Conservation (phyloP, 139 green algal species). For the Pleodorina starrii region DNA sequence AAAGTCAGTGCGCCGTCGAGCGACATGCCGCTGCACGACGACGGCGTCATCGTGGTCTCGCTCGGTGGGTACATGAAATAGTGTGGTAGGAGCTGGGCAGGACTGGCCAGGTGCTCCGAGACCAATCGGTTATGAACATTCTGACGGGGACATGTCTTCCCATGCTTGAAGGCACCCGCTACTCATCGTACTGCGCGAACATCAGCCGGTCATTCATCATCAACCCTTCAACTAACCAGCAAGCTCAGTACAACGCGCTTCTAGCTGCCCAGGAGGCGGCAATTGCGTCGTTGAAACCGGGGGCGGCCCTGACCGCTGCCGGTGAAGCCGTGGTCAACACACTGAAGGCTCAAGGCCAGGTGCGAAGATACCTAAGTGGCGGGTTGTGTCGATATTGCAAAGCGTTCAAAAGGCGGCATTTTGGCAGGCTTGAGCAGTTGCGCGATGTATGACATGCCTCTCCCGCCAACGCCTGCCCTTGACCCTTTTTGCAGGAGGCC, state of each 20-base stretch:
- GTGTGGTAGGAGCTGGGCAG: too few relatives aligned
- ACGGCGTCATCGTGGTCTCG: slow-evolving; percentile 81
- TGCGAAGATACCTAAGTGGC: neutral
- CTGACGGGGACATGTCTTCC: too few relatives aligned
- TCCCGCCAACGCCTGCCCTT: too few relatives aligned
- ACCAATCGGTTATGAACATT: too few relatives aligned
- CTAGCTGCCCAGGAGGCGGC: slow-evolving; percentile 83
- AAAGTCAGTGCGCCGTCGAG: slow-evolving; percentile 55
- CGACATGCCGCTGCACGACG: slow-evolving; percentile 61
- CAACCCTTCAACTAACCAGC: slow-evolving; percentile 82
- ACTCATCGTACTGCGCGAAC: slow-evolving; percentile 96
- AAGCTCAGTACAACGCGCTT: slow-evolving; percentile 85
- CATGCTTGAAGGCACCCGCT: slow-evolving; percentile 72
- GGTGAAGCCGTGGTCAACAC: slow-evolving; percentile 80
- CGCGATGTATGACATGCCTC: neutral
- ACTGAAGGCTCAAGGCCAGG: slow-evolving; percentile 52
- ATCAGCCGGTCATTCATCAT: slow-evolving; percentile 93
- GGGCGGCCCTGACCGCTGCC: slow-evolving; percentile 73
- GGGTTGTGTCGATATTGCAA: neutral
- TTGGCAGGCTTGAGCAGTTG: neutral
- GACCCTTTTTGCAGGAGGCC: slow-evolving; percentile 57
- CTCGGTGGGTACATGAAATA: slow-evolving; percentile 63
- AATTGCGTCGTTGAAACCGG: slow-evolving; percentile 81
- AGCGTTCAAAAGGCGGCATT: neutral
- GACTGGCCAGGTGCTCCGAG: too few relatives aligned